Evolutionary conservation across 2,329 filamentous ascomycete species (phyloP).

Genomic region (Aschersonia sp.): DNA sequence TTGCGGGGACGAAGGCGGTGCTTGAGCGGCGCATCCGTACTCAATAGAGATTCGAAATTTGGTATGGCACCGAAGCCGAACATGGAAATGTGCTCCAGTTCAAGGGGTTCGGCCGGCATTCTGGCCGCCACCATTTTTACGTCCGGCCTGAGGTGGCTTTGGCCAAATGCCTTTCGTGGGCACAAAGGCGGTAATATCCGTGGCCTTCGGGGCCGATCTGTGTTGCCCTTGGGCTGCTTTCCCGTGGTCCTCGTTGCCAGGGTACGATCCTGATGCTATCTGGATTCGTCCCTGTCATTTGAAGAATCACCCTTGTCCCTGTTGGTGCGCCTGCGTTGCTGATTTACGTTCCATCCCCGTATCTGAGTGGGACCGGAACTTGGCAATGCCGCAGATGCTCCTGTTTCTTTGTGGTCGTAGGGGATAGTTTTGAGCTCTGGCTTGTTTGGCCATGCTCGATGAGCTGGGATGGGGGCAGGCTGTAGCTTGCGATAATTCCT

Average conservation of each 20-base stretch:
- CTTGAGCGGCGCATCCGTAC: slow-evolving; percentile 3
- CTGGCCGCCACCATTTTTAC: slow-evolving; percentile 7
- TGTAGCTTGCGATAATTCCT: slow-evolving; percentile 43
- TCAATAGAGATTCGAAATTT: slow-evolving; percentile 4
- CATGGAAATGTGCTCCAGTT: slow-evolving; percentile 4
- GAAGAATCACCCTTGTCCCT: slow-evolving; percentile 16
- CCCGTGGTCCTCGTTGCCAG: slow-evolving; percentile 8
- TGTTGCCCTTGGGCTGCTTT: not conserved
- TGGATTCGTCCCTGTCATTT: slow-evolving; percentile 22
- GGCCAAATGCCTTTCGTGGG: not conserved
- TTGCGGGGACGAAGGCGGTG: slow-evolving; percentile 3
- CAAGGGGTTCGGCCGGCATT: slow-evolving; percentile 1
- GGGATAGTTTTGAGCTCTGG: slow-evolving; percentile 43
- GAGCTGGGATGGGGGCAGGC: slow-evolving; percentile 39
- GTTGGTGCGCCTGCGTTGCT: slow-evolving; percentile 21
- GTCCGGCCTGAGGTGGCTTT: slow-evolving; percentile 2
- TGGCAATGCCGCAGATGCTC: slow-evolving; percentile 38
- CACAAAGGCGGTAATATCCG: slow-evolving; percentile 3
- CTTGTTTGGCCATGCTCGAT: slow-evolving; percentile 30
- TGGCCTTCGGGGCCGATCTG: slow-evolving; percentile 2
- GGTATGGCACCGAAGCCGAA: slow-evolving; percentile 9
- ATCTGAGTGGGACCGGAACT: slow-evolving; percentile 41
- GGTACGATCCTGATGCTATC: slow-evolving; percentile 19
- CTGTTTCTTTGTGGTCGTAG: slow-evolving; percentile 46
- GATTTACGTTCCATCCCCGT: slow-evolving; percentile 38